These are phyloP conservation scores for Cenococcum geophilum DNA, from an alignment of 495 filamentous ascomycete genomes.

Conservation along the genomic window DNA sequence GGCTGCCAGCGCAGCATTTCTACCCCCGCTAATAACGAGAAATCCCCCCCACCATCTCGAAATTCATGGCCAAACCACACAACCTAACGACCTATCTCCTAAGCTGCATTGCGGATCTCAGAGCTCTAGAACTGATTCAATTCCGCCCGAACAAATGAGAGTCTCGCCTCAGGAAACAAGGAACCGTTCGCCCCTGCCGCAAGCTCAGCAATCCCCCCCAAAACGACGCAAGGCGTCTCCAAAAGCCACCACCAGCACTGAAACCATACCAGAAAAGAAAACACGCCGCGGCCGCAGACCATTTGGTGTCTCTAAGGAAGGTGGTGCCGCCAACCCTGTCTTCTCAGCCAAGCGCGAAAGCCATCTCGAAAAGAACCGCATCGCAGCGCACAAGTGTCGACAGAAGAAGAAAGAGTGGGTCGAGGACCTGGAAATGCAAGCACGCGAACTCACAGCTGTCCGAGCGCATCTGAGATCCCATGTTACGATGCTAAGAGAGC, in stretches of 20 bases:
- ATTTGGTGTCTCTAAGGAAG: conserved; percentile 17
- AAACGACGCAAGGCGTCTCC: background rate
- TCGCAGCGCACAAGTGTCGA: conserved; percentile 81
- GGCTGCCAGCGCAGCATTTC: background rate
- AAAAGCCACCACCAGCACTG: background rate
- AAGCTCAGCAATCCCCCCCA: conserved; percentile 5
- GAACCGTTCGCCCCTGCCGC: conserved; percentile 9
- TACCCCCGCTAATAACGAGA: no score
- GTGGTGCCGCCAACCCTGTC: conserved; percentile 17
- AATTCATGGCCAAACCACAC: conserved; percentile 29
- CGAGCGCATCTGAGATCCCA: conserved; percentile 24
- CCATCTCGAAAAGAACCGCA: conserved; percentile 72
- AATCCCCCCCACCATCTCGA: conserved; percentile 5
- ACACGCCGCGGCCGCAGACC: conserved; percentile 1
- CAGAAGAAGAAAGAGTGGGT: conserved; percentile 71
- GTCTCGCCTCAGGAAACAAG: background rate
- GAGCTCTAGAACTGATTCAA: conserved; percentile 4
- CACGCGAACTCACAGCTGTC: conserved; percentile 27
- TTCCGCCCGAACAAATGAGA: conserved; percentile 10
- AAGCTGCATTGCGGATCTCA: background rate
- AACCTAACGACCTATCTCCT: conserved; percentile 27
- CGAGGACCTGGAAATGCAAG: conserved; percentile 28
- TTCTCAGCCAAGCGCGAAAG: conserved; percentile 33
- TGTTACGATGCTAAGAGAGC: conserved; percentile 39
- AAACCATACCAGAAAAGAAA: background rate